Evolutionary conservation across 176 grass and related monocot genomes (phyloP).

Genomic region (Carex pumila): DNA sequence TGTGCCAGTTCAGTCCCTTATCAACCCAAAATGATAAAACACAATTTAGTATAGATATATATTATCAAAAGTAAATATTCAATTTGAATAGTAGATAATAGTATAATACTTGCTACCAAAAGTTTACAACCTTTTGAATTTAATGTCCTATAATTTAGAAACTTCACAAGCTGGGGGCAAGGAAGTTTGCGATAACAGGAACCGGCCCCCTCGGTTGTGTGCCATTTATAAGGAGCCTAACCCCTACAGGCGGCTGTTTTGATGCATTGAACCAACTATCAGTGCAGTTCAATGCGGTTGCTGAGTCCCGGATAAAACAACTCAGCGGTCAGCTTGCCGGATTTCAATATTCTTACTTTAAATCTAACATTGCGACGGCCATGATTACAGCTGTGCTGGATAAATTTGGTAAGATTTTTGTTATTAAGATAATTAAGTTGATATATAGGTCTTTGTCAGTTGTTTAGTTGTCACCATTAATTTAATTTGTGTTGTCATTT

Average conservation of each 20-base stretch:
- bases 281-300: constrained; percentile 3
- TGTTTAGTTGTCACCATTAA: not conserved
- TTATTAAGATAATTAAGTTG: not conserved
- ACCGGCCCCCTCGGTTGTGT: constrained; percentile 15
- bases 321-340: constrained; percentile 12
- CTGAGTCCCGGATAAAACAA: not conserved
- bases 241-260: not conserved
- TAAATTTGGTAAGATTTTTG: not conserved
- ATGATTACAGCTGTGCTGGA: not conserved
- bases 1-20: not conserved
- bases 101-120: not conserved
- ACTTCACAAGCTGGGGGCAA: constrained; percentile 23
- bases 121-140: not conserved
- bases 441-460: not conserved
- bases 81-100: not conserved
- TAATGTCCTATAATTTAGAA: not conserved
- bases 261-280: constrained; percentile 27
- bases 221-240: constrained; percentile 7
- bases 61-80: not conserved
- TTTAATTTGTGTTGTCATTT: not conserved
- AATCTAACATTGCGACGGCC: not conserved
- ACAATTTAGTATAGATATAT: not conserved
- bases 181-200: constrained; percentile 29
- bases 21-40: not conserved
- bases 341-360: constrained; percentile 23